Conservation (phyloP, 176 grass and related monocot genomes). For the Panicum miliaceum region DNA sequence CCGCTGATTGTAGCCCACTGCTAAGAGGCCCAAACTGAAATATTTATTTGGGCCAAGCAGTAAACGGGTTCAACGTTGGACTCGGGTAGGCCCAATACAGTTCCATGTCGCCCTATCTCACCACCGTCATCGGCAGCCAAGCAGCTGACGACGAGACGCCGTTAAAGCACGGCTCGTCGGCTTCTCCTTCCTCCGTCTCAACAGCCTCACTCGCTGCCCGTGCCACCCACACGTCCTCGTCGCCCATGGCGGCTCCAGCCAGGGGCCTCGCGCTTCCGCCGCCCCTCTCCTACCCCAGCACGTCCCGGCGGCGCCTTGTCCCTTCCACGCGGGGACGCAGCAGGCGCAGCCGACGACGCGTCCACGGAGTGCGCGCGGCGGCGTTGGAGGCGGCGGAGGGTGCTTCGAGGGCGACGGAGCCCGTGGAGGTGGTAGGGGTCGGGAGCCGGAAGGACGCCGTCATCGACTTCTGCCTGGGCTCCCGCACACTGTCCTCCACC, state of each 20-base stretch:
- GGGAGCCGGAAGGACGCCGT: slow-evolving; percentile 91
- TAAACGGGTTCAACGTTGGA: not conserved
- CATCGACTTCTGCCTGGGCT: slow-evolving; percentile 83
- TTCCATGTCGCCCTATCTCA: not conserved
- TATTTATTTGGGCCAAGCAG: not conserved
- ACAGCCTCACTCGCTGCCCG: not conserved
- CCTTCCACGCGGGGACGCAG: slow-evolving; percentile 24
- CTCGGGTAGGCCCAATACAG: not conserved
- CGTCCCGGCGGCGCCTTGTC: slow-evolving; percentile 1
- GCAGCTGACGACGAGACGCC: not conserved
- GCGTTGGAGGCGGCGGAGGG: not conserved
- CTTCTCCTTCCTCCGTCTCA: not conserved
- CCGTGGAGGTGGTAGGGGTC: slow-evolving; percentile 88
- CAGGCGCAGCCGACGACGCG: not conserved
- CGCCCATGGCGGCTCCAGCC: slow-evolving; percentile 47
- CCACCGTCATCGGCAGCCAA: not conserved
- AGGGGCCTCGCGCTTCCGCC: slow-evolving; percentile 45
- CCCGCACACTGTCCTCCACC: slow-evolving; percentile 64
- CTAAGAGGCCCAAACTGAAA: not conserved
- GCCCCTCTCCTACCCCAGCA: slow-evolving; percentile 20
- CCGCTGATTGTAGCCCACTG: not conserved
- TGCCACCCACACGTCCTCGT: not conserved
- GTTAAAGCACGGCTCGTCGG: slow-evolving; percentile 3
- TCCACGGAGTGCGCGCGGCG: slow-evolving; percentile 28
- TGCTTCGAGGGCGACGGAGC: slow-evolving; percentile 34